Evolutionary conservation across 2,329 filamentous ascomycete species (phyloP), one percentile per base, ranked within the genome.

Genomic region (Juglanconis sp.): DNA sequence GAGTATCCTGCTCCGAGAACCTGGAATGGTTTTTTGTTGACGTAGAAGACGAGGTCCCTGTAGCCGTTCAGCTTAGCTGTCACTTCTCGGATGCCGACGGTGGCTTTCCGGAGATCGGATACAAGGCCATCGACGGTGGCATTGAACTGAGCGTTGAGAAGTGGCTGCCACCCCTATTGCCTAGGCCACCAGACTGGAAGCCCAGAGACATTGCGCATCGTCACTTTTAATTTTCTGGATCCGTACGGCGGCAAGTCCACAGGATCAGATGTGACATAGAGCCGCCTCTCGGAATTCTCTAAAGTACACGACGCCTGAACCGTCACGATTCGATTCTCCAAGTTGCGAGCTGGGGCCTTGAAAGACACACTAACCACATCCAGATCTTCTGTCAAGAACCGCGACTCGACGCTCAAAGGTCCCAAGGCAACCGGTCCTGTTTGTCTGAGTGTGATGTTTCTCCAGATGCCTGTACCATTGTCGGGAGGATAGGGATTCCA

Each of bases 401-500:
- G 70, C 1, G 80, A 79, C 0, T 73, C 65, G 1, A 85, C 73
- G 7, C 80, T 75, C 30, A 82, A 64, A 0, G 79, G 70, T 0
- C 75, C 79, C 54, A 82, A 65, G 2, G 74, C 70, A 1, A 85
- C 76, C 0, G 80, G 68, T 0, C 85, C 84, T 0, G 81, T 86
- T 68, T 82, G 77, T 53, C 79, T 81, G 47, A 88, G 57, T 38
- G 79, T 77, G 1, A 88, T 74, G 47, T 87, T 74, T 5, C 86
- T 76, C 86, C 86, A 88, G 8, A 88, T 74, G 0, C 85, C 85
- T 0, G 84, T 86, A 2, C 85, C 85, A 51, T 87, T 87, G 67
- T 88, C 85, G 0, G 82, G 78, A 0, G 85, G 83, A 57, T 81
- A 80, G 0, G 83, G 83, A 57, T 87, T 87, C 84, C 85, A 87